Percentiles rank a stretch among this genome's conserved stretches.
These are phyloP conservation scores for Fraxinus xanthoxyloides DNA, from an alignment of 305 asterid genomes.

Conservation along the genomic window DNA sequence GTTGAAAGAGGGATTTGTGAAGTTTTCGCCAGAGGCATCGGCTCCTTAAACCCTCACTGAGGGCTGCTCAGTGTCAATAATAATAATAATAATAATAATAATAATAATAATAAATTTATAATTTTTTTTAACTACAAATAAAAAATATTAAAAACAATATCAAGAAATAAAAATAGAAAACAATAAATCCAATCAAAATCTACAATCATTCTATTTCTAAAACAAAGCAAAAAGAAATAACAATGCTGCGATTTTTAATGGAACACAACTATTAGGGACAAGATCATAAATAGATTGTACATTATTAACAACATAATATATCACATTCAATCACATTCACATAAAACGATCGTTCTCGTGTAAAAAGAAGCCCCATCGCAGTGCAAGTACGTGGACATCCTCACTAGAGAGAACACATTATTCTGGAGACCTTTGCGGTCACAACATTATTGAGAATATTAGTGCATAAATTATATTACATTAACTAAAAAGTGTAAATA, in stretches of 20 bases:
- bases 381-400: background rate
- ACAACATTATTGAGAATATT: background rate
- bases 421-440: background rate
- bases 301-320: background rate
- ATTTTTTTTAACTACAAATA: no score
- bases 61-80: background rate
- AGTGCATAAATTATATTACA: background rate
- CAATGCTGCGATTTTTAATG: background rate
- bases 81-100: no score
- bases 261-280: no score
- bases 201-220: background rate
- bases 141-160: no score
- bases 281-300: background rate
- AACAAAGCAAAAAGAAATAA: background rate
- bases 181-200: background rate
- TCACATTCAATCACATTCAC: background rate
- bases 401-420: background rate
- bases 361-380: background rate
- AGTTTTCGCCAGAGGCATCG: background rate
- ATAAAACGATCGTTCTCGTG: background rate
- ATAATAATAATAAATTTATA: no score
- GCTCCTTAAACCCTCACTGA: background rate
- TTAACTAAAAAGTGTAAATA: background rate
- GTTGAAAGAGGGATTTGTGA: background rate
- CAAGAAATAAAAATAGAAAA: background rate